Conservation (phyloP, 176 grass and related monocot genomes). For the Eragrostis curvula region DNA sequence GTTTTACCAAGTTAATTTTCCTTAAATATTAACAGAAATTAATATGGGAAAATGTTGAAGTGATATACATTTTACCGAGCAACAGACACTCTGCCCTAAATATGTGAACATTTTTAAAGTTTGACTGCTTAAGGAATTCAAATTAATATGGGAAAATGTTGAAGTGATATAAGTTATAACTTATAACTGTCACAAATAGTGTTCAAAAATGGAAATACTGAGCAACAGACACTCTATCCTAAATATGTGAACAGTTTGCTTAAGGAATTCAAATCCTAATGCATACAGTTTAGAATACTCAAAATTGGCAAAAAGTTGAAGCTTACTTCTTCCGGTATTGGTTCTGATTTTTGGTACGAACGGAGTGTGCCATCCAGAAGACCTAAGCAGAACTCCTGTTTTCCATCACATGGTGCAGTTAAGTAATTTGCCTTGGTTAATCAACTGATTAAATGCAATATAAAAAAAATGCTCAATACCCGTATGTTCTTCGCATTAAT, state of each 20-base stretch:
- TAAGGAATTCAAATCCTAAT: slow-evolving; percentile 10
- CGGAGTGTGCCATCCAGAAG: slow-evolving; percentile 59
- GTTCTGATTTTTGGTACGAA: slow-evolving; percentile 70
- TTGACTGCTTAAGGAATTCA: slow-evolving; percentile 23
- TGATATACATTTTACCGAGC: not conserved
- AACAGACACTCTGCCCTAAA: slow-evolving; percentile 8
- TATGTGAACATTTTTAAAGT: not conserved
- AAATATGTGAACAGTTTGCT: slow-evolving; percentile 8
- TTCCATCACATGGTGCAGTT: slow-evolving; percentile 28
- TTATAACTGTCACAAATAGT: not conserved
- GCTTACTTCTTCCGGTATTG: slow-evolving; percentile 63
- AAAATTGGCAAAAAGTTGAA: slow-evolving; percentile 30
- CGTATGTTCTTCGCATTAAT: slow-evolving; percentile 55
- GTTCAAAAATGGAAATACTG: not conserved
- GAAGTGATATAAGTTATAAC: not conserved
- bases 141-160: slow-evolving; percentile 3
- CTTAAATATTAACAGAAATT: not conserved
- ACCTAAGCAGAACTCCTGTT: slow-evolving; percentile 73
- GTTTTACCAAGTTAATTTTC: not conserved
- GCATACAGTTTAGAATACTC: slow-evolving; percentile 2
- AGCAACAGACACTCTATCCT: slow-evolving; percentile 11
- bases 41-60: not conserved
- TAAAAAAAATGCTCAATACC: slow-evolving; percentile 45
- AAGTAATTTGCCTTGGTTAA: slow-evolving; percentile 18
- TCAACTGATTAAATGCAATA: slow-evolving; percentile 11